A percentile compares a stretch with the other conserved stretches of the same genome.
phyloP scores from a whole-genome alignment of 768 basidiomycete species.

The Rhizopogon rudus region DNA sequence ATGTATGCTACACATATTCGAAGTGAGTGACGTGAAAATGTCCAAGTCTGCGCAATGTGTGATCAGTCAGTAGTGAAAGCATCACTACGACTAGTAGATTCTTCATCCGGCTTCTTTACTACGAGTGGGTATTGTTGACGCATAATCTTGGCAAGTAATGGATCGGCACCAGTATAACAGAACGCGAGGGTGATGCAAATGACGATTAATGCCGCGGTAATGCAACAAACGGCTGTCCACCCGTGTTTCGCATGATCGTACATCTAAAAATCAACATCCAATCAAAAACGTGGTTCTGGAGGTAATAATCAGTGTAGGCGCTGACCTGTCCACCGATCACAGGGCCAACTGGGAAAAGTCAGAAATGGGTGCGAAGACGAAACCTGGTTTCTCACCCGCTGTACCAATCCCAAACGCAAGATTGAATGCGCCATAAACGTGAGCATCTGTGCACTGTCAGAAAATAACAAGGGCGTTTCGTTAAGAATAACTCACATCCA shows the following conservation, averaged over 20 bases:
- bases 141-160: constrained; percentile 28
- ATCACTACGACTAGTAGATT: background rate
- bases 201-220: constrained; percentile 39
- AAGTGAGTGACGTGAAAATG: background rate
- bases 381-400: constrained; percentile 36
- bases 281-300: background rate
- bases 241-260: constrained; percentile 52
- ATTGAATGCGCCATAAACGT: constrained; percentile 74
- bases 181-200: constrained; percentile 35
- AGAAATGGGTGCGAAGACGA: background rate
- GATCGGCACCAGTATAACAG: constrained; percentile 46
- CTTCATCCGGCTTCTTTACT: background rate
- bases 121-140: constrained; percentile 9
- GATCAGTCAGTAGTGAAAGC: background rate
- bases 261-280: constrained; percentile 34
- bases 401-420: constrained; percentile 64
- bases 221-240: constrained; percentile 54
- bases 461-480: background rate
- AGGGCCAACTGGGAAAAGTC: constrained; percentile 51
- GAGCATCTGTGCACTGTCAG: constrained; percentile 45
- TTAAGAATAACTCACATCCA: constrained; percentile 48
- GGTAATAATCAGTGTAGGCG: constrained; percentile 3
- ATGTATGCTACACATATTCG: constrained; percentile 7
- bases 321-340: constrained; percentile 62
- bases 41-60: background rate